phyloP scores from a whole-genome alignment of 768 basidiomycete genomes.

The Strobilomyces dryophilus region DNA sequence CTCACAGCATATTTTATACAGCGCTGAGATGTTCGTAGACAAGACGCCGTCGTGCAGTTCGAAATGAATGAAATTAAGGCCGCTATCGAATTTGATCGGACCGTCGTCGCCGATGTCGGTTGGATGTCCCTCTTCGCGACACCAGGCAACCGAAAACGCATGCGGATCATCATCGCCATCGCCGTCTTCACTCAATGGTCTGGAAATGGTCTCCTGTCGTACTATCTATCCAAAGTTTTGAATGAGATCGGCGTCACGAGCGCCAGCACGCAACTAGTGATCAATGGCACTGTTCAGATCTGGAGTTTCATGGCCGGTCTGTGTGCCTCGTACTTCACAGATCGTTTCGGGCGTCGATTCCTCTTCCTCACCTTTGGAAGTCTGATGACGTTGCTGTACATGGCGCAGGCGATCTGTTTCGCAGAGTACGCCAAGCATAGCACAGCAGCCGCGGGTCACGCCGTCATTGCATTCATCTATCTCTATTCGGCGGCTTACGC shows the following conservation, averaged over 20 bases:
- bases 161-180: constrained; percentile 71
- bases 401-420: constrained; percentile 63
- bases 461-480: constrained; percentile 83
- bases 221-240: constrained; percentile 76
- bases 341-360: constrained; percentile 62
- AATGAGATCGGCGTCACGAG: constrained; percentile 61
- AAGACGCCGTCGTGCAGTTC: constrained; percentile 65
- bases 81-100: constrained; percentile 65
- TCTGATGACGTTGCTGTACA: constrained; percentile 67
- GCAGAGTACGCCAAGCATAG: constrained; percentile 47
- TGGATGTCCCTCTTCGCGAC: constrained; percentile 68
- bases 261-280: constrained; percentile 63
- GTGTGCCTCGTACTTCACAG: constrained; percentile 54
- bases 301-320: constrained; percentile 72
- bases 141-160: constrained; percentile 69
- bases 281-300: constrained; percentile 82
- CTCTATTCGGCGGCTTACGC: constrained; percentile 77
- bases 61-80: constrained; percentile 82
- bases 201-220: constrained; percentile 79
- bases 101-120: constrained; percentile 54
- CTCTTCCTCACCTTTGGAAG: constrained; percentile 59
- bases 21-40: constrained; percentile 23
- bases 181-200: constrained; percentile 88
- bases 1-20: not conserved
- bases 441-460: constrained; percentile 48